A percentile compares a stretch with the other conserved stretches of the same genome.
Conservation (phyloP, 129 eudicot species). For the Ambrosia artemisiifolia region DNA sequence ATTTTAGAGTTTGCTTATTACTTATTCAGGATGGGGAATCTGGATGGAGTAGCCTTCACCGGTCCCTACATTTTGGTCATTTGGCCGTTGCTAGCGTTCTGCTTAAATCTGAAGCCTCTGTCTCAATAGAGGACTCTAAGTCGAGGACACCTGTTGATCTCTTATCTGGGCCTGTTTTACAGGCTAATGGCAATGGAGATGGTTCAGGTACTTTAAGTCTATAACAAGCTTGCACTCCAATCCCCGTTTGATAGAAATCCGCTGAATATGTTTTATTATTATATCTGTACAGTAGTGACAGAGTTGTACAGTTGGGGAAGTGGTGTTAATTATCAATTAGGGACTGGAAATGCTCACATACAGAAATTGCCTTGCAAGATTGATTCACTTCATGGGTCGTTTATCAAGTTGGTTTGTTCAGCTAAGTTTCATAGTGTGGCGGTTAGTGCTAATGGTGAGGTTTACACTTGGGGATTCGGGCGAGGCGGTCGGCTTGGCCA, state of each 20-base stretch:
- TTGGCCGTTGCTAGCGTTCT: slow-evolving; percentile 88
- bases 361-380: slow-evolving; percentile 95
- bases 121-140: slow-evolving; percentile 77
- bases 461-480: slow-evolving; percentile 98
- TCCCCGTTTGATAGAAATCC: neutral
- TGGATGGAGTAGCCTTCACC: slow-evolving; percentile 98
- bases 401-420: slow-evolving; percentile 66
- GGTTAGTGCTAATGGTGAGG: slow-evolving; percentile 75
- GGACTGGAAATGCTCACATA: slow-evolving; percentile 98
- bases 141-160: slow-evolving; percentile 84
- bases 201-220: slow-evolving; percentile 44
- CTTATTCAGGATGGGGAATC: slow-evolving; percentile 90
- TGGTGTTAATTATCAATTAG: slow-evolving; percentile 96
- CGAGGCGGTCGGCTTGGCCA: slow-evolving; percentile 99
- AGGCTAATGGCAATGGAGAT: slow-evolving; percentile 53
- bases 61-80: slow-evolving; percentile 97
- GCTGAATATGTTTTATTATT: slow-evolving; percentile 16
- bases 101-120: slow-evolving; percentile 77
- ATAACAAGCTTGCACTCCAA: slow-evolving; percentile 10
- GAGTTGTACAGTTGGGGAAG: slow-evolving; percentile 99
- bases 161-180: slow-evolving; percentile 80
- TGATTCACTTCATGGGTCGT: slow-evolving; percentile 83
- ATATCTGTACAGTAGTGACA: slow-evolving; percentile 54
- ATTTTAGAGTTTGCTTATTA: neutral
- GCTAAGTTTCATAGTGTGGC: slow-evolving; percentile 98